Base-by-base conservation (phyloP, 345 rosid species). In the Pugionium cornutum region DNA sequence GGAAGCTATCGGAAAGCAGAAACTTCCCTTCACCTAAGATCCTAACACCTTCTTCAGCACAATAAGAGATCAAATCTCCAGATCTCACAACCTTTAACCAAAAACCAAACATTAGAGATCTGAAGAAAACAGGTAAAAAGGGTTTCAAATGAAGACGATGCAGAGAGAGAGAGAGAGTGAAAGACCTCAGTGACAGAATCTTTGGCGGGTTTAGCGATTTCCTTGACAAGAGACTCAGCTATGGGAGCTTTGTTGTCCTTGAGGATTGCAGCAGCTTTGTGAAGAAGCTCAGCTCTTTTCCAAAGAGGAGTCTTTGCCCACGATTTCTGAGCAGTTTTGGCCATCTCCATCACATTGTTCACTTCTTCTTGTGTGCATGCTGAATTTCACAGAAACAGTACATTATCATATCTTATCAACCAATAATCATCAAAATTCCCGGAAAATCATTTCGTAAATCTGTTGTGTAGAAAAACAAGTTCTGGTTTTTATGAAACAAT, bases 151-250 rank as follows among this genome's bases (percentile, higher is more conserved):
- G 3, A 54, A 7, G 4, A 7, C 7, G 25, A 43, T 44, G 4
- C 40, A 45, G 11, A 53, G 25, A 25, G 10, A 34, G 26, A 47
- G 8, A 8, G 8, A 67, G 34, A 58, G 4, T 8, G 1, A 47
- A 27, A 52, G 48, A 88, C 97, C 90, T 94, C 99, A 7, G 99
- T 79, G 39, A 82, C 81, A 7, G 99, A 82, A 67, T 94, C 99
- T 81, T 94, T 94, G 30, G 97, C 97, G 6, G 99, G 99, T 79
- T 94, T 94, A n/a, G 99, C 97, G 39, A 94, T 94, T 76, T 94
- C 97, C 54, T 94, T 90, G 26, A 94, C 89, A 28, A 94, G 81
- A 72, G 95, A 94, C 62, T 90, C 97, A 6, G 96, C 95, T 52
- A 94, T 82, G 7, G 96, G 88, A 40, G 79, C 74, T 72, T 87